Evolutionary conservation across 257 asterid genomes (phyloP).

Genomic region (Gardenia jasminoides): DNA sequence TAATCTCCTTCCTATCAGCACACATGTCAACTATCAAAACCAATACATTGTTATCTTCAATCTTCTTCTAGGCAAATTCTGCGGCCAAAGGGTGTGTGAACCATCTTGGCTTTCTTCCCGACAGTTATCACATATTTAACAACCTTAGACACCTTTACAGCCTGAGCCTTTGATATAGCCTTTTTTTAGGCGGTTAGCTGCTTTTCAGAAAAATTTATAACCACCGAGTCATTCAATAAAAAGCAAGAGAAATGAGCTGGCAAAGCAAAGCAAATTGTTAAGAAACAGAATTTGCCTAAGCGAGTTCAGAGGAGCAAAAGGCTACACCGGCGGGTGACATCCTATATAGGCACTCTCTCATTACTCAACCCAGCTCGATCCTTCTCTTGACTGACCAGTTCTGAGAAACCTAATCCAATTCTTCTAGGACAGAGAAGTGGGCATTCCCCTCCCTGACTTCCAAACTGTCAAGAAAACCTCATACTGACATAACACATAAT

Average conservation of each 20-base stretch:
- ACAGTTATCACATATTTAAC: constrained; percentile 35
- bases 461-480: too few species aligned
- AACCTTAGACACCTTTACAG: constrained; percentile 36
- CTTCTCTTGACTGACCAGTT: too few species aligned
- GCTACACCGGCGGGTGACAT: too few species aligned
- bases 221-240: neutral
- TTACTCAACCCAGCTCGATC: too few species aligned
- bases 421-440: too few species aligned
- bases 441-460: too few species aligned
- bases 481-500: too few species aligned
- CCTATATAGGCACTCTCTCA: too few species aligned
- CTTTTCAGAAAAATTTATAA: constrained; percentile 2
- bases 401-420: too few species aligned
- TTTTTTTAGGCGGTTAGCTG: constrained; percentile 17
- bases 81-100: constrained; percentile 41
- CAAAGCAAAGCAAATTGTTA: neutral
- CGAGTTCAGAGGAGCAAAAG: too few species aligned
- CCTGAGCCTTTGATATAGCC: constrained; percentile 35
- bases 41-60: constrained; percentile 37
- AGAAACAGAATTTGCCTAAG: neutral
- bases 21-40: constrained; percentile 42
- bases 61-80: constrained; percentile 42
- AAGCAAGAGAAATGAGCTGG: neutral
- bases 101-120: constrained; percentile 33
- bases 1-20: constrained; percentile 39